phyloP scores from a whole-genome alignment of 2,329 filamentous ascomycete genomes.

The Canariomyces notabilis region DNA sequence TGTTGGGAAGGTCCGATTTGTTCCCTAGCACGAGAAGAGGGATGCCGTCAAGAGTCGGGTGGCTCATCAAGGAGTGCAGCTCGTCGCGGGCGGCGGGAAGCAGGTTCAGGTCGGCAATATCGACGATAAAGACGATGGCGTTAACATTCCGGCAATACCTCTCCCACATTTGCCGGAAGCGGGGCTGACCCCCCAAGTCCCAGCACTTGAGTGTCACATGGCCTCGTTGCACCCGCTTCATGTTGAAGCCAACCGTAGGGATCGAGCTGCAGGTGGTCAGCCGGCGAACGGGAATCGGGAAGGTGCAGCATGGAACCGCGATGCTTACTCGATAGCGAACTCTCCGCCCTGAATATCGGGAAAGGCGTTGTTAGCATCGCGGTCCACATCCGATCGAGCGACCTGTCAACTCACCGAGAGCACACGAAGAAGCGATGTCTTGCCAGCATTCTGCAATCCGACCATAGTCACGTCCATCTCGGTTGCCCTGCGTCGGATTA shows the following conservation, averaged over 20 bases:
- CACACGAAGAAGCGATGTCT: slow-evolving; percentile 89
- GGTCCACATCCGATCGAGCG: neutral
- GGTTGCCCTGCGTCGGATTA: slow-evolving; percentile 64
- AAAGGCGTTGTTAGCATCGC: slow-evolving; percentile 14
- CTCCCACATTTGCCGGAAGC: slow-evolving; percentile 99
- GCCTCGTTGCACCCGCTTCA: slow-evolving; percentile 95
- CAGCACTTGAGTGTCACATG: slow-evolving; percentile 99
- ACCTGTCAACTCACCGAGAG: slow-evolving; percentile 70
- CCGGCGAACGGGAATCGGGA: slow-evolving; percentile 12
- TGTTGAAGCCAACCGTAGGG: slow-evolving; percentile 97
- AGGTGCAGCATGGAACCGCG: no score
- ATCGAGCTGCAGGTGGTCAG: slow-evolving; percentile 69
- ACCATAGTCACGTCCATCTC: slow-evolving; percentile 99
- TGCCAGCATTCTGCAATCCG: slow-evolving; percentile 94
- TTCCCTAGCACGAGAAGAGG: slow-evolving; percentile 92
- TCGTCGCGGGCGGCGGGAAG: slow-evolving; percentile 86
- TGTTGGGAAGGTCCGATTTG: slow-evolving; percentile 91
- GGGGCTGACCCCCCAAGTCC: slow-evolving; percentile 95
- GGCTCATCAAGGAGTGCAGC: slow-evolving; percentile 81
- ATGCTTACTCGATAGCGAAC: slow-evolving; percentile 96
- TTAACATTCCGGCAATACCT: slow-evolving; percentile 96
- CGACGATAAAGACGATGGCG: slow-evolving; percentile 97
- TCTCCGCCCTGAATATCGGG: slow-evolving; percentile 73
- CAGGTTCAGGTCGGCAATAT: slow-evolving; percentile 79
- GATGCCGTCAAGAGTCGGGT: slow-evolving; percentile 80